A percentile compares a stretch with the other conserved stretches of the same genome.
Evolutionary conservation across 345 rosid genomes (phyloP).

Genomic region (Linum usitatissimum): DNA sequence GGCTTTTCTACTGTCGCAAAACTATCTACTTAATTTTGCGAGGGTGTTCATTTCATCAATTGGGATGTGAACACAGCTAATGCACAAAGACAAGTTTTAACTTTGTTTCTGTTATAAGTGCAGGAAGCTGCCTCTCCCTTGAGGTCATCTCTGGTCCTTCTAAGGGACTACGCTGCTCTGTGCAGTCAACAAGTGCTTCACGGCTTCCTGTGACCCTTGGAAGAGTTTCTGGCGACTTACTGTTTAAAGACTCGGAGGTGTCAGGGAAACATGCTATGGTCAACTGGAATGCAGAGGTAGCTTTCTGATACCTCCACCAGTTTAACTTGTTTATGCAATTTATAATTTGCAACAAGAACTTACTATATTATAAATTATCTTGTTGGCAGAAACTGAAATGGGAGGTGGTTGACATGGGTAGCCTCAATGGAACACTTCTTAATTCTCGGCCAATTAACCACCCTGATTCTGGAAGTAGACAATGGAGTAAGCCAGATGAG

Average conservation of each 20-base stretch:
- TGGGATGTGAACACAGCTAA: not conserved
- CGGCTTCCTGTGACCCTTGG: conserved; percentile 80
- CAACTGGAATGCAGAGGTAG: conserved; percentile 79
- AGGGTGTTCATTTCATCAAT: not conserved
- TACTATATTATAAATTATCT: conserved; percentile 8
- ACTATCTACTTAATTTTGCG: conserved; percentile 15
- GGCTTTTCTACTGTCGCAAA: conserved; percentile 18
- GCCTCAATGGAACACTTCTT: conserved; percentile 91
- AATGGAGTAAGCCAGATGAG: conserved; percentile 65
- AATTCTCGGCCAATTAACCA: conserved; percentile 59
- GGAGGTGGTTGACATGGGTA: conserved; percentile 97
- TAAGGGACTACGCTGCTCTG: conserved; percentile 42
- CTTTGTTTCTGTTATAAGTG: conserved; percentile 60
- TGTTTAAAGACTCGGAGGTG: conserved; percentile 79
- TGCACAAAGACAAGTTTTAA: conserved; percentile 30
- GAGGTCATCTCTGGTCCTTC: conserved; percentile 91
- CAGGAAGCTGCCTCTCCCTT: conserved; percentile 86
- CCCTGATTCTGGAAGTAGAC: conserved; percentile 60
- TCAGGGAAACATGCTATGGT: conserved; percentile 97
- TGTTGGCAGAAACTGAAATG: conserved; percentile 72
- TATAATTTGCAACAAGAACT: conserved; percentile 11
- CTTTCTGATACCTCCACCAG: conserved; percentile 10
- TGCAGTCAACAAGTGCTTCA: conserved; percentile 50
- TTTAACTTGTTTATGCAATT: conserved; percentile 13
- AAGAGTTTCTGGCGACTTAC: conserved; percentile 66